These are phyloP conservation scores for Erysimum cheiri DNA, from an alignment of 441 rosid species.

Conservation along the genomic window DNA sequence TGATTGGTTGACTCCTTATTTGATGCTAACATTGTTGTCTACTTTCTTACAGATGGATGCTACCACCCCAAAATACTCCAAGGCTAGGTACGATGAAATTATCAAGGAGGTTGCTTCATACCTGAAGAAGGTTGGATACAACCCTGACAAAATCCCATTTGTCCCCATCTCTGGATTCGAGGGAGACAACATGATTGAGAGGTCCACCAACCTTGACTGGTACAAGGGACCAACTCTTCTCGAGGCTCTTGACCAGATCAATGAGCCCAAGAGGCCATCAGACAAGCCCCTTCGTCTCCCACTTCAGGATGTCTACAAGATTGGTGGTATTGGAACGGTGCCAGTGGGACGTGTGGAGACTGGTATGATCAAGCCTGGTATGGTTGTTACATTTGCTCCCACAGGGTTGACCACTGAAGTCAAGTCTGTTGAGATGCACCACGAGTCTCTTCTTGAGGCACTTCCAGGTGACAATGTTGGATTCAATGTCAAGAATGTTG, in stretches of 20 bases:
- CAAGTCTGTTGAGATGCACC: slow-evolving; percentile 64
- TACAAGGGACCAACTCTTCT: slow-evolving; percentile 85
- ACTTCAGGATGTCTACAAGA: slow-evolving; percentile 83
- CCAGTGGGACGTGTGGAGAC: slow-evolving; percentile 72
- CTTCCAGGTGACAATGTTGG: slow-evolving; percentile 75
- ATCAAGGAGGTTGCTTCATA: slow-evolving; percentile 75
- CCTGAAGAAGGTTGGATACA: slow-evolving; percentile 75
- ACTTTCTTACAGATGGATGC: slow-evolving; percentile 65
- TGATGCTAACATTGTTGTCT: not conserved
- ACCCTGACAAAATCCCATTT: slow-evolving; percentile 75
- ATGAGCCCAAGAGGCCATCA: slow-evolving; percentile 78
- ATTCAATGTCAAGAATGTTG: slow-evolving; percentile 70
- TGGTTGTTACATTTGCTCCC: slow-evolving; percentile 70
- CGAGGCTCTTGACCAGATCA: slow-evolving; percentile 69
- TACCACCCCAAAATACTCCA: slow-evolving; percentile 72
- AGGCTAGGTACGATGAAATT: slow-evolving; percentile 58
- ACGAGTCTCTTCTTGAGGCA: slow-evolving; percentile 64
- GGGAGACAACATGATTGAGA: slow-evolving; percentile 76
- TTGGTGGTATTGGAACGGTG: slow-evolving; percentile 77
- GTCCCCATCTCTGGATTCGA: slow-evolving; percentile 79
- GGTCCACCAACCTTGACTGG: slow-evolving; percentile 79
- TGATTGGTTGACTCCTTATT: not conserved
- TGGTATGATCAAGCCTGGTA: slow-evolving; percentile 63
- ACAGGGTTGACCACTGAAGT: slow-evolving; percentile 69
- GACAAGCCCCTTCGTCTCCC: slow-evolving; percentile 89